These are phyloP conservation scores for Arthrocladium fulminans DNA, from an alignment of 2,329 filamentous ascomycete genomes.

Conservation along the genomic window DNA sequence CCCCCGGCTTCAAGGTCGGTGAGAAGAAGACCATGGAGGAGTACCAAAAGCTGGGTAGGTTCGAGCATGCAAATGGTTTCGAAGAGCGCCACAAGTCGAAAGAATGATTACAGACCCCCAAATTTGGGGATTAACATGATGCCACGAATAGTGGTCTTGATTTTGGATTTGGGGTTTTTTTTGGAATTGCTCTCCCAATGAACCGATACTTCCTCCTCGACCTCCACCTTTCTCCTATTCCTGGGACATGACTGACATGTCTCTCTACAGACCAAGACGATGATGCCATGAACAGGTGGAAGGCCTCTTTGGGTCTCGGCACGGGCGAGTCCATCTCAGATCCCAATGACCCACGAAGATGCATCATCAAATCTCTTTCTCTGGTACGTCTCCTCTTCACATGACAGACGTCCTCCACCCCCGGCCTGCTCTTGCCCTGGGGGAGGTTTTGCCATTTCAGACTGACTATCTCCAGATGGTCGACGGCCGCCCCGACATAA, in stretches of 20 bases:
- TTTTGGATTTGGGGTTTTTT: no score
- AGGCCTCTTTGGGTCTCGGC: conserved; percentile 82
- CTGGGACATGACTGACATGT: no score
- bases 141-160: not conserved
- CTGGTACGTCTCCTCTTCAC: conserved; percentile 41
- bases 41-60: conserved; percentile 85
- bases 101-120: not conserved
- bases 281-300: conserved; percentile 94
- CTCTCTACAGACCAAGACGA: conserved; percentile 55
- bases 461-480: no score
- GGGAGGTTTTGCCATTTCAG: no score
- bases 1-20: conserved; percentile 93
- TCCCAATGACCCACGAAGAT: conserved; percentile 74
- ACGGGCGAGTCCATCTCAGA: conserved; percentile 63
- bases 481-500: conserved; percentile 71
- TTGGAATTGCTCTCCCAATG: not conserved
- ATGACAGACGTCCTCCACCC: not conserved
- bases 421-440: no score
- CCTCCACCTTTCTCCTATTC: no score
- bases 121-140: not conserved
- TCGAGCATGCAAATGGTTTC: not conserved
- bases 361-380: conserved; percentile 84
- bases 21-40: conserved; percentile 97
- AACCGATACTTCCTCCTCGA: no score
- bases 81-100: not conserved